Evolutionary conservation across 225 moss, liverwort and hornwort genomes (phyloP).

Genomic region (Climacium dendroides): DNA sequence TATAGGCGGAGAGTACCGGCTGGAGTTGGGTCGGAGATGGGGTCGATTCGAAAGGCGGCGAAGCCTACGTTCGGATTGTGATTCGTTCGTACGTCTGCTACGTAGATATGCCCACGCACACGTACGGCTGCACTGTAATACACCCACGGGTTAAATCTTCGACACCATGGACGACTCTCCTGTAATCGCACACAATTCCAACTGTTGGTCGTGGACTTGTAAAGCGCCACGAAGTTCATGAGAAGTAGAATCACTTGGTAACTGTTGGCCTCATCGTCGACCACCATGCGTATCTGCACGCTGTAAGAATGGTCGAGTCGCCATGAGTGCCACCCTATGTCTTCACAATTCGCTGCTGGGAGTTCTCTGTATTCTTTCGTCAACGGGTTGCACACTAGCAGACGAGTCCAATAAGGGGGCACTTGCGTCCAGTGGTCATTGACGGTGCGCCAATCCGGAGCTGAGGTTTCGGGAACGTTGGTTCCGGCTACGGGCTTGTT

Average conservation of each 20-base stretch:
- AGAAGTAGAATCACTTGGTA: background rate
- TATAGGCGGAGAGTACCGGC: background rate
- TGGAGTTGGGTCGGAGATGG: background rate
- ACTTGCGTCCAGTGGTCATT: background rate
- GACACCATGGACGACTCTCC: background rate
- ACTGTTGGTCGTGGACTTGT: background rate
- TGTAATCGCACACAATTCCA: background rate
- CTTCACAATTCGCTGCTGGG: background rate
- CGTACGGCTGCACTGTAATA: background rate
- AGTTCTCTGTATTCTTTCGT: background rate
- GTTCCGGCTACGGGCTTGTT: background rate
- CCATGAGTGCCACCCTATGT: background rate
- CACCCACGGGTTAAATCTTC: background rate
- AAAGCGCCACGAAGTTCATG: background rate
- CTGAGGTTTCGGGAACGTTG: too few relatives aligned
- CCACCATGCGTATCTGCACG: background rate
- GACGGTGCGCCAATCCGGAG: background rate
- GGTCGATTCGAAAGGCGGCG: background rate
- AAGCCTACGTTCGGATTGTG: background rate
- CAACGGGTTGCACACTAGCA: background rate
- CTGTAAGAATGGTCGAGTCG: rapidly evolving
- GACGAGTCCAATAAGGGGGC: background rate
- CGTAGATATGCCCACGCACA: background rate
- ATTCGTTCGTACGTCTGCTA: background rate
- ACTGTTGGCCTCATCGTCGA: background rate